These are phyloP conservation scores for Pelargonium fulgidum DNA, from an alignment of 441 rosid genomes.

Conservation along the genomic window DNA sequence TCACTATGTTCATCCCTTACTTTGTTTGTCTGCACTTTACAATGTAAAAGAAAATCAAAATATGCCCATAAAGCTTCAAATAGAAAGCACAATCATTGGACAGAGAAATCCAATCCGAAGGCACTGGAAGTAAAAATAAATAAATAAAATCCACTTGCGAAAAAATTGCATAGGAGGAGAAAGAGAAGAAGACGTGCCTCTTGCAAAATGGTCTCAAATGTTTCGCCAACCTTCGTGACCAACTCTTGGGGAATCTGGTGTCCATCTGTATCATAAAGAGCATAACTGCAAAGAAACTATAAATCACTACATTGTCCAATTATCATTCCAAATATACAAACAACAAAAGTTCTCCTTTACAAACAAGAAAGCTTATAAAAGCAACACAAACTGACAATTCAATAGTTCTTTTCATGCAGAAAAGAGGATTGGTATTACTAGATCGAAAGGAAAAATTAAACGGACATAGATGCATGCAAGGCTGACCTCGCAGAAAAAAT, in stretches of 20 bases:
- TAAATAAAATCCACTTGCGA: not conserved
- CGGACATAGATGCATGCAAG: too few relatives aligned
- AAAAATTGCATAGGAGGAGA: not conserved
- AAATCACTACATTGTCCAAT: not conserved
- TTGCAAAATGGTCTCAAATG: conserved; percentile 65
- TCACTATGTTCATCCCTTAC: conserved; percentile 56
- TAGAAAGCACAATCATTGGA: not conserved
- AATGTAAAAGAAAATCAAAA: conserved; percentile 15
- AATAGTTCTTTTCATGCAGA: too few relatives aligned
- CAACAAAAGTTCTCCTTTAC: not conserved
- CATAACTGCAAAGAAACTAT: conserved; percentile 50
- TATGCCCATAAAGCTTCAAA: conserved; percentile 6
- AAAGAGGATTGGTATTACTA: too few relatives aligned
- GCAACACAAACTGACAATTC: too few relatives aligned
- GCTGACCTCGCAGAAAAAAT: too few relatives aligned
- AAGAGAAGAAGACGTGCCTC: conserved; percentile 41
- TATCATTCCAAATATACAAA: too few relatives aligned
- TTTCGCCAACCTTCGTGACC: conserved; percentile 69
- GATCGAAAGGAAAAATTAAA: too few relatives aligned
- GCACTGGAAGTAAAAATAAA: not conserved
- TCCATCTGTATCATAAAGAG: conserved; percentile 82
- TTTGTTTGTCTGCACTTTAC: conserved; percentile 57
- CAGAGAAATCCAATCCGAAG: not conserved
- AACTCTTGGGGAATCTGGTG: conserved; percentile 79
- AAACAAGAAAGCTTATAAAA: too few relatives aligned